Evolutionary conservation across 768 basidiomycete genomes (phyloP).

Genomic region (Russula olivacea): DNA sequence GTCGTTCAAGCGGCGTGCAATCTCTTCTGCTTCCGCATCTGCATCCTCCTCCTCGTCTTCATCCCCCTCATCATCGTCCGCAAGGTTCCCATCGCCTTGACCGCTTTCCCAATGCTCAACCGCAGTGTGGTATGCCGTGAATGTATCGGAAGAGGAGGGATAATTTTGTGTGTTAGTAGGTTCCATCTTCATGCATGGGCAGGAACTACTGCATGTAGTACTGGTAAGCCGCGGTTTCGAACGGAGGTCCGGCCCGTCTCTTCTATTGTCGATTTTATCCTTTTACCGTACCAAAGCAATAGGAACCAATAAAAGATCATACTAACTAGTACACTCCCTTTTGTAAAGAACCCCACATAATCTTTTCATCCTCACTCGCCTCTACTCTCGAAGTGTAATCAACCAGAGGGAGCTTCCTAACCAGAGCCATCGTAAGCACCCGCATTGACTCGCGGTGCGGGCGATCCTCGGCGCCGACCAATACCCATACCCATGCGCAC

Average conservation of each 20-base stretch:
- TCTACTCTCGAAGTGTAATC: not conserved
- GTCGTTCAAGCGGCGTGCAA: constrained; percentile 66
- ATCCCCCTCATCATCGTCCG: constrained; percentile 35
- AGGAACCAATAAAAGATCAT: no score
- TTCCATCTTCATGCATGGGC: not conserved
- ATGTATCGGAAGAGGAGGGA: not conserved
- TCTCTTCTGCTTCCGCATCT: constrained; percentile 60
- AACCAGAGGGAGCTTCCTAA: not conserved
- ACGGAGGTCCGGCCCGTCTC: not conserved
- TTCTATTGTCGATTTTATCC: not conserved
- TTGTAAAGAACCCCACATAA: not conserved
- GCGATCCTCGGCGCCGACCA: constrained; percentile 38
- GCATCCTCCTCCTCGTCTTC: constrained; percentile 59
- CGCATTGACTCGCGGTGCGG: not conserved
- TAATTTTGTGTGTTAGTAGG: not conserved
- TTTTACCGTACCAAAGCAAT: no score
- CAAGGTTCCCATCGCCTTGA: not conserved
- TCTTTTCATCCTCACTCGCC: not conserved
- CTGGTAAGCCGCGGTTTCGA: not conserved
- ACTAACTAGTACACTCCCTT: not conserved
- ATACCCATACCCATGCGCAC: constrained; percentile 86
- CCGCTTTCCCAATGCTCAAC: not conserved
- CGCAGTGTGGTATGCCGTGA: not conserved
- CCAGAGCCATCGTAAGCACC: not conserved
- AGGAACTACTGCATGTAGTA: no score